Evolutionary conservation across 2,329 filamentous ascomycete species (phyloP).

Genomic region (Chrysosporium keratinophilum): DNA sequence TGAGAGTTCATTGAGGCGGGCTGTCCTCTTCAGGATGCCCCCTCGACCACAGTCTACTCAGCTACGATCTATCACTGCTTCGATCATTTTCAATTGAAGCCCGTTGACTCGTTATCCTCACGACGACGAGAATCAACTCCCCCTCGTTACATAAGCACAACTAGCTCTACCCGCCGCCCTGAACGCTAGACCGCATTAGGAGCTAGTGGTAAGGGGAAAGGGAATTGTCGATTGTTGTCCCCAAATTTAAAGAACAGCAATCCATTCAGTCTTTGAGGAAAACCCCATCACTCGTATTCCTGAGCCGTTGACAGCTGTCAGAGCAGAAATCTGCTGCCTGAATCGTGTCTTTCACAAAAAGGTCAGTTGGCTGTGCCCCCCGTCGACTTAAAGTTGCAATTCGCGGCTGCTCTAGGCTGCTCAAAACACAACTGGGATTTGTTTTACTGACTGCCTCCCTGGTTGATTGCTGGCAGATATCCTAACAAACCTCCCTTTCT

Average conservation of each 20-base stretch:
- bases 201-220: background rate
- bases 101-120: no score
- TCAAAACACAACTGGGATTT: background rate
- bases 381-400: background rate
- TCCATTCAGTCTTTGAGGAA: background rate
- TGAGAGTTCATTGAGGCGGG: background rate
- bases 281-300: background rate
- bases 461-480: background rate
- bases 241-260: background rate
- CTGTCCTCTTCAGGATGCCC: background rate
- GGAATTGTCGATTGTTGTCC: background rate
- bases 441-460: background rate
- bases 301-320: background rate
- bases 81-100: background rate
- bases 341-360: background rate
- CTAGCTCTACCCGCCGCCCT: background rate
- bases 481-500: background rate
- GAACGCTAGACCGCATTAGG: background rate
- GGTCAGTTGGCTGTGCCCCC: no score
- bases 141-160: conserved; percentile 1
- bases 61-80: background rate
- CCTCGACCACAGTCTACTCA: background rate
- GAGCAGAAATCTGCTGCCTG: background rate
- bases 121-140: background rate
- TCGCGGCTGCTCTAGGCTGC: background rate